Conservation (phyloP, 140 eudicot species). For the Flaveria floridana region DNA sequence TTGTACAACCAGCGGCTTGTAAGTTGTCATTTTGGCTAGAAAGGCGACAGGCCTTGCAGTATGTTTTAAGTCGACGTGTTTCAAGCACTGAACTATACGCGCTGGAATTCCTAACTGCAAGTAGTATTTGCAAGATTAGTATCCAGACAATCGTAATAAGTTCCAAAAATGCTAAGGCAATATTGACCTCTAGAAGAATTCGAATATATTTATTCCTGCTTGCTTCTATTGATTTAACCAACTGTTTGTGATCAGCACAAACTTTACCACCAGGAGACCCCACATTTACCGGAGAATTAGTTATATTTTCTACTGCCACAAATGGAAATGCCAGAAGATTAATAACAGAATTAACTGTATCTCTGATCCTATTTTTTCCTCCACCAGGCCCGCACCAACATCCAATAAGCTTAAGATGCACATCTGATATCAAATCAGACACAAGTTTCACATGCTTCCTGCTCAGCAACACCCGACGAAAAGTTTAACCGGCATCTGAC, state of each 20-base stretch:
- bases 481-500: constrained; percentile 71
- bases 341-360: constrained; percentile 68
- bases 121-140: background rate
- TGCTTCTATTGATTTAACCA: constrained; percentile 76
- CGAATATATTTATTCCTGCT: constrained; percentile 72
- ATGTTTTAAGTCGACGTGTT: constrained; percentile 72
- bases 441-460: constrained; percentile 61
- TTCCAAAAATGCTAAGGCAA: background rate
- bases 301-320: constrained; percentile 73
- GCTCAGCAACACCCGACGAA: constrained; percentile 78
- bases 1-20: constrained; percentile 64
- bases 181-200: constrained; percentile 72
- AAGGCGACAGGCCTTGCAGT: constrained; percentile 80
- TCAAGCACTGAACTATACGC: constrained; percentile 60
- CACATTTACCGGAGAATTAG: constrained; percentile 63
- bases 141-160: background rate
- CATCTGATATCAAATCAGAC: constrained; percentile 63
- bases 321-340: constrained; percentile 95
- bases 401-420: constrained; percentile 62
- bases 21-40: constrained; percentile 75
- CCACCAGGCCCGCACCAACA: constrained; percentile 94
- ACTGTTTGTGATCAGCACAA: constrained; percentile 69
- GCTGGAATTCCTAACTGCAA: constrained; percentile 72
- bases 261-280: constrained; percentile 94
- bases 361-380: constrained; percentile 72